Base-by-base conservation (phyloP, 1,139 yeast genomes). In the Candida glucosophila region DNA sequence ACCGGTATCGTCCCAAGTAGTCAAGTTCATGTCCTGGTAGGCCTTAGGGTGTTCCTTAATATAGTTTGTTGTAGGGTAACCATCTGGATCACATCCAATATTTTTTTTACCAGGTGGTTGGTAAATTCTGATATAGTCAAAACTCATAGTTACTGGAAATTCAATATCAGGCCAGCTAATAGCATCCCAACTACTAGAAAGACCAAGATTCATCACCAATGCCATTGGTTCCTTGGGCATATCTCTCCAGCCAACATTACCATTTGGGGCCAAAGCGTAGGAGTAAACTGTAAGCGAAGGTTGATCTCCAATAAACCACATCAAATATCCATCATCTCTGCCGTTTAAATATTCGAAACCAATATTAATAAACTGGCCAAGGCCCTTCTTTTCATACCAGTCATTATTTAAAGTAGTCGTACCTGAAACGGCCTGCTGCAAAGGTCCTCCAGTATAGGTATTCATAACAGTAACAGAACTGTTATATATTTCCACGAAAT, bases 211-310 rank as follows among this genome's bases (percentile, higher is more conserved):
- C 61, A 83, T 47, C 35, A 85, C 59, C 19, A 85, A 60, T 2
- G 85, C 65, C 94, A 85, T 81, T 33, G 95, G 95, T 48, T 85
- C 95, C 49, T 78, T 77, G 10, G 90, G 67, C 24, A 85, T 67
- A 30, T 65, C 49, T 45, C 95, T 70, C 73, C 77, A 71, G 11
- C 75, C 88, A 30, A 85, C 56, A 45, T 85, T 85, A 33, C 95
- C 95, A 47, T 79, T 78, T 11, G 93, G 90, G 33, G 79, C 79
- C 25, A 83, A 53, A 1, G 90, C 76, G 8, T 60, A 60, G 0
- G 82, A 67, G 31, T 65, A 61, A 17, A 81, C 41, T 1, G 86
- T 75, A 39, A 71, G 62, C 1, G 88, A 74, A 4, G 83, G 77
- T 12, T 63, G 60, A 20, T 68, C 67, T 12, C 93, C 94, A 15